phyloP scores from a whole-genome alignment of 2,329 filamentous ascomycete genomes.

The Stachybotrys echinatus region DNA sequence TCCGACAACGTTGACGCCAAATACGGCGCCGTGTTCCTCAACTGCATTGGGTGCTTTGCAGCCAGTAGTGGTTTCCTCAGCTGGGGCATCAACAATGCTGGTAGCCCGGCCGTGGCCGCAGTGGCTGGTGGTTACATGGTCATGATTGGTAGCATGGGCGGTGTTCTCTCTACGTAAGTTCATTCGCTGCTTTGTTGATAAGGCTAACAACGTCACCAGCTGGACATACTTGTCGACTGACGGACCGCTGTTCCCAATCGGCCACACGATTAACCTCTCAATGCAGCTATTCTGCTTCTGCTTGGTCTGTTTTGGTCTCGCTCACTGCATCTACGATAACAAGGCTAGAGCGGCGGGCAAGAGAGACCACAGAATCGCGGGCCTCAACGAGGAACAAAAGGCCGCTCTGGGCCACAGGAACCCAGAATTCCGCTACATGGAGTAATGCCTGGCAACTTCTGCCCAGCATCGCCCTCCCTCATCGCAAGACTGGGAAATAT shows the following conservation, averaged over 20 bases:
- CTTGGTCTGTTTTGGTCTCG: not conserved
- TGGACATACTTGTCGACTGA: constrained; percentile 49
- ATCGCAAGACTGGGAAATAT: too few species aligned
- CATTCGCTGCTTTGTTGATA: not conserved
- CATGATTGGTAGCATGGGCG: constrained; percentile 49
- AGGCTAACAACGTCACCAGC: constrained; percentile 13
- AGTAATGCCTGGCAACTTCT: not conserved
- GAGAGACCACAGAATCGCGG: not conserved
- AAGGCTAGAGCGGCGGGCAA: not conserved
- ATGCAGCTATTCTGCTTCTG: constrained; percentile 1
- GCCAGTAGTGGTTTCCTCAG: constrained; percentile 52
- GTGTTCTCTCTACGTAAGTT: constrained; percentile 49
- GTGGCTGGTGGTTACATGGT: constrained; percentile 51
- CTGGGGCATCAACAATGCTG: constrained; percentile 56
- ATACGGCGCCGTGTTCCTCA: constrained; percentile 50
- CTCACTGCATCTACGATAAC: constrained; percentile 2
- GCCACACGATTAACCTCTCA: constrained; percentile 51
- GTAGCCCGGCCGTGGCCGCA: constrained; percentile 50
- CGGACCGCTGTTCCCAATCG: constrained; percentile 39
- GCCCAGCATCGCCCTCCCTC: too few species aligned
- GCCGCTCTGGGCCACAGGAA: not conserved
- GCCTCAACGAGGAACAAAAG: not conserved
- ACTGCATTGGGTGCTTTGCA: constrained; percentile 51
- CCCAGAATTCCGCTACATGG: not conserved
- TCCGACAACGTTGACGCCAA: constrained; percentile 32